These are phyloP conservation scores for Plasmodium adleri DNA, from an alignment of 169 alveolate species.

Conservation along the genomic window DNA sequence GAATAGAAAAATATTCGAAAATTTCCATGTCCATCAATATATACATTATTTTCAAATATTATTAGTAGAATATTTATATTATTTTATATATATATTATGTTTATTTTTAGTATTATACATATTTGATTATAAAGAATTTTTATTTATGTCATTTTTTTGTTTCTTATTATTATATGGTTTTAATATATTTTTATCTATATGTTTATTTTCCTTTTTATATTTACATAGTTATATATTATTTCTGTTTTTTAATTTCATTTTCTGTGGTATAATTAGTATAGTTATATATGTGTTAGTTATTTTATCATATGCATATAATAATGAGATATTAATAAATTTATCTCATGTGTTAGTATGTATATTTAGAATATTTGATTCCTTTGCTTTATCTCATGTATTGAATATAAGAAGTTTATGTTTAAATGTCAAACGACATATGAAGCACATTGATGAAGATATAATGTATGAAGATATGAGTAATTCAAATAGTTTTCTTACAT, in stretches of 20 bases:
- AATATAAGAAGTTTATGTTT: constrained; percentile 49
- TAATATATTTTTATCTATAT: constrained; percentile 48
- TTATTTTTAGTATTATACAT: constrained; percentile 22
- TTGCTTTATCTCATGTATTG: constrained; percentile 47
- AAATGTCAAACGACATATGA: constrained; percentile 33
- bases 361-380: constrained; percentile 63
- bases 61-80: constrained; percentile 34
- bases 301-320: constrained; percentile 64
- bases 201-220: constrained; percentile 53
- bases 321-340: constrained; percentile 14
- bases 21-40: constrained; percentile 40
- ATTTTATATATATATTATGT: constrained; percentile 33
- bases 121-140: constrained; percentile 38
- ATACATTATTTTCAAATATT: constrained; percentile 60
- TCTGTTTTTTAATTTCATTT: constrained; percentile 60
- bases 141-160: constrained; percentile 31
- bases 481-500: background rate
- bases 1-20: constrained; percentile 38
- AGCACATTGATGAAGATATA: constrained; percentile 14
- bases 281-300: constrained; percentile 54
- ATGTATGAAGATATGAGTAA: background rate
- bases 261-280: constrained; percentile 58
- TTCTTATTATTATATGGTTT: constrained; percentile 53
- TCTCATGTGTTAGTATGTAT: constrained; percentile 63
- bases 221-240: constrained; percentile 63